phyloP scores from a whole-genome alignment of 2,329 filamentous ascomycete genomes.

The Pseudomassariella vexata region DNA sequence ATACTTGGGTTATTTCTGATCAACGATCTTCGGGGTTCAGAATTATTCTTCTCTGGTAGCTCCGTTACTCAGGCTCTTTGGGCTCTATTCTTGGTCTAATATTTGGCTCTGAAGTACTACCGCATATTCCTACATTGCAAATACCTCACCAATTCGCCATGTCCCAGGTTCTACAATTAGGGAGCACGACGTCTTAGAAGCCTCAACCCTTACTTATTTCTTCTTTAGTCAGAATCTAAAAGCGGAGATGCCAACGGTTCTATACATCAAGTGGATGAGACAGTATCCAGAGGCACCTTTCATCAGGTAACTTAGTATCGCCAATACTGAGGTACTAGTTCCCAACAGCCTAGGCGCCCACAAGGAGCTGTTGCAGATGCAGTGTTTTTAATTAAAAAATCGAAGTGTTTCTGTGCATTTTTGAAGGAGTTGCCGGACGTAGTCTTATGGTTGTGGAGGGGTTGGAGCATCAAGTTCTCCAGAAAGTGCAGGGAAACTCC shows the following conservation, averaged over 20 bases:
- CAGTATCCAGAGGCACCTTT: slow-evolving; percentile 17
- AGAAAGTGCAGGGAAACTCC: too few relatives aligned
- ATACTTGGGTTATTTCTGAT: too few relatives aligned
- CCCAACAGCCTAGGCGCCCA: slow-evolving; percentile 15
- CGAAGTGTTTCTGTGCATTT: slow-evolving; percentile 15
- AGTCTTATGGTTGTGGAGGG: slow-evolving; percentile 30
- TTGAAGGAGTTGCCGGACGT: slow-evolving; percentile 15
- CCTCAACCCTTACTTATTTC: slow-evolving; percentile 10
- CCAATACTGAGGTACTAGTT: slow-evolving; percentile 19
- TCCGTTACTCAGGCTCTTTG: too few relatives aligned
- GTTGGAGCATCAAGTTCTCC: slow-evolving; percentile 26
- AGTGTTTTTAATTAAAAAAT: slow-evolving; percentile 10
- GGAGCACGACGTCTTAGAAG: background rate
- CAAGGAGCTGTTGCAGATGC: slow-evolving; percentile 20
- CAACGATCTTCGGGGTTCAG: too few relatives aligned
- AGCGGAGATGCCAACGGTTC: slow-evolving; percentile 8
- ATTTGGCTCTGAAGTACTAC: slow-evolving; percentile 8
- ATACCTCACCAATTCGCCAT: slow-evolving; percentile 11
- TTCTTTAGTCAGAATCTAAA: slow-evolving; percentile 13
- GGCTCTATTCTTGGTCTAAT: slow-evolving; percentile 11
- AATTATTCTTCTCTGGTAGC: too few relatives aligned
- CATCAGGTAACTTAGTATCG: slow-evolving; percentile 20
- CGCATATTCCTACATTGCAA: slow-evolving; percentile 11
- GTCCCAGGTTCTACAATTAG: slow-evolving; percentile 11
- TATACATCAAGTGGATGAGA: slow-evolving; percentile 17